Conservation (phyloP, 2,329 filamentous ascomycete genomes). For the Dactylonectria macrodidyma region DNA sequence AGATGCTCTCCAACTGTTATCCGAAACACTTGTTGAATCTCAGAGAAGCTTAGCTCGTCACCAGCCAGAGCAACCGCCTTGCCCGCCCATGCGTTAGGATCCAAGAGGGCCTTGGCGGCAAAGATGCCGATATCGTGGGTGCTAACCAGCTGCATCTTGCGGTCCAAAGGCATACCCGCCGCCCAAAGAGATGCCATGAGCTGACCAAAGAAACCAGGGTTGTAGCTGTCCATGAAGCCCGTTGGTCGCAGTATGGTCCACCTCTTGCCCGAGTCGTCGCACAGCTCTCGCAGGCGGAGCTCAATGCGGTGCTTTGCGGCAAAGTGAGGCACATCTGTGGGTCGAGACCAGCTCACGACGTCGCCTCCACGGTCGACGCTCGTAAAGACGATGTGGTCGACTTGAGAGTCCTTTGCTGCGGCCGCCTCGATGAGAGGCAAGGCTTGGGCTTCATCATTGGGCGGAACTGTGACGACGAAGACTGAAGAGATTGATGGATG, state of each 20-base stretch:
- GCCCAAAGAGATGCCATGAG: slow-evolving; percentile 48
- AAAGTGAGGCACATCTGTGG: slow-evolving; percentile 39
- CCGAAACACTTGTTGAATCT: slow-evolving; percentile 22
- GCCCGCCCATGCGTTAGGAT: too few relatives aligned
- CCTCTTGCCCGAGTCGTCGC: background rate
- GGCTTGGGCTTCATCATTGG: slow-evolving; percentile 44
- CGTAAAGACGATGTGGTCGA: slow-evolving; percentile 41
- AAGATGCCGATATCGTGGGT: slow-evolving; percentile 44
- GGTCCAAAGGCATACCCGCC: slow-evolving; percentile 42
- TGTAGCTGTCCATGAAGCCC: slow-evolving; percentile 49
- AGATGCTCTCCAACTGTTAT: slow-evolving; percentile 16
- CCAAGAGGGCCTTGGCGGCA: too few relatives aligned
- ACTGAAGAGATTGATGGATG: slow-evolving; percentile 42
- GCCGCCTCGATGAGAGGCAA: slow-evolving; percentile 46
- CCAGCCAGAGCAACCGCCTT: too few relatives aligned
- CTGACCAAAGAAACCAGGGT: slow-evolving; percentile 42
- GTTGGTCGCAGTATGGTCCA: slow-evolving; percentile 49
- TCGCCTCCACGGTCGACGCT: slow-evolving; percentile 39
- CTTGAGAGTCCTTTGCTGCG: background rate
- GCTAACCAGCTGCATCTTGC: slow-evolving; percentile 45
- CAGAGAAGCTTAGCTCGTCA: background rate
- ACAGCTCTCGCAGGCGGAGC: slow-evolving; percentile 24
- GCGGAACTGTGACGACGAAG: slow-evolving; percentile 48
- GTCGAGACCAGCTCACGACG: slow-evolving; percentile 24
- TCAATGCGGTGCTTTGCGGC: slow-evolving; percentile 40